Base-by-base conservation (phyloP, 148 eudicot species). In the Linanthus parryae region DNA sequence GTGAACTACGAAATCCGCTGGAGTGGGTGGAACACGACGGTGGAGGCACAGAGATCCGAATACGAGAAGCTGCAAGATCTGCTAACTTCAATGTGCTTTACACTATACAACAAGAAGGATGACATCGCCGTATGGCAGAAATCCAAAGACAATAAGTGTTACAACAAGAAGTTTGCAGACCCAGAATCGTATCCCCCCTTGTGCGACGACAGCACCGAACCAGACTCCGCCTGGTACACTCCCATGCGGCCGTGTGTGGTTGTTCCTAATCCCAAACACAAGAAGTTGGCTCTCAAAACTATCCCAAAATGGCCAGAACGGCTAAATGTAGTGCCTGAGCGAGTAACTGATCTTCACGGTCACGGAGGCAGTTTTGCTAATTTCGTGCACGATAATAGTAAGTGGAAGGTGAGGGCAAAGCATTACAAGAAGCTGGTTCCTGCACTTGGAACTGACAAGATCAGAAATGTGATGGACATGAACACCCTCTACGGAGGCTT, bases 391-490 rank as follows among this genome's bases (percentile, higher is more conserved):
- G 98, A 92, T 14, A 68, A 92, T 7, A 59, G 73, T 5, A 84
- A 71, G 68, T 92, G 98, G 98, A 70, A 77, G 63, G 55, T 36
- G n/a, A 61, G 96, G 41, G 74, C 52, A 16, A 77, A 84, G 67
- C 88, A 92, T 62, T 92, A 92, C 69, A 87, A 79, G 79, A 84
- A 84, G 67, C 58, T 87, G 73, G 67, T 92, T 10, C 81, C 81
- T 0, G 74, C 66, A 5, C 49, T 92, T 35, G 98, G 96, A 37
- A 92, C 70, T 15, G 83, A 87, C 50, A 70, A 87, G 74, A 80
- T 92, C 48, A 57, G 98, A 28, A 92, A 92, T 65, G 91, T 87
- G 8, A 92, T 92, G 96, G 98, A 92, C 59, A 92, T 92, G 96
- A 87, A 92, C 62, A 92, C 98, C 0, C 6, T 73, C 26, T 92